Base-by-base conservation (phyloP, 2,329 filamentous ascomycete species). In the Capronia americana region DNA sequence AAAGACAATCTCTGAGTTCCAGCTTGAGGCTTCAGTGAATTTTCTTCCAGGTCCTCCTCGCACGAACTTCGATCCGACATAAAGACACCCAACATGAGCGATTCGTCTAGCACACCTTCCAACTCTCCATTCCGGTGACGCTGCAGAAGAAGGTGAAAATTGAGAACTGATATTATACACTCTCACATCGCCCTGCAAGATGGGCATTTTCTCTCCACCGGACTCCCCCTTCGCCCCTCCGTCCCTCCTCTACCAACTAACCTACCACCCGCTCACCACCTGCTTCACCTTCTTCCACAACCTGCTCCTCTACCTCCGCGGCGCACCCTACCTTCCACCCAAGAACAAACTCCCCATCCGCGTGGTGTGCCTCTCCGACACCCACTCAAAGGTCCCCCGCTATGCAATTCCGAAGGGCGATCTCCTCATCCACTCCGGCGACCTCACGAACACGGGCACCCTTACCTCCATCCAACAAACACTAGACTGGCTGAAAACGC, bases 301-400 rank as follows among this genome's bases (percentile, higher is more conserved):
- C 65, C 61, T 90, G 56, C 79, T 94, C 63, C 85, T 90, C 41
- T 81, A 83, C 72, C 84, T 96, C 2, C 90, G 92, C 30, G 89
- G 90, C 1, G 77, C 83, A 11, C 87, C 91, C 0, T 86, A 88
- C 71, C 81, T 77, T 17, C 86, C 88, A 11, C 84, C 87, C 1
- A 80, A 83, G 51, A 70, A 75, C 63, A 82, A 81, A 63, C 81
- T 80, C 0, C 80, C 86, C 6, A 86, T 97, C 74, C 88, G 88
- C 66, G 85, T 97, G 28, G 91, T 97, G 69, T 96, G 92, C 79
- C 87, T 97, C 70, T 94, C 92, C 10, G 94, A 97, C 79, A 97
- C 94, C 0, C 94, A 97, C 79, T 87, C 87, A 66, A 83, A 85
- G 50, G 83, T 83, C 10, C 80, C 87, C 7, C 72, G 78, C 20